Evolutionary conservation across 2,329 filamentous ascomycete species (phyloP), one percentile per base, ranked within the genome.

Genomic region (Aureobasidium musti): DNA sequence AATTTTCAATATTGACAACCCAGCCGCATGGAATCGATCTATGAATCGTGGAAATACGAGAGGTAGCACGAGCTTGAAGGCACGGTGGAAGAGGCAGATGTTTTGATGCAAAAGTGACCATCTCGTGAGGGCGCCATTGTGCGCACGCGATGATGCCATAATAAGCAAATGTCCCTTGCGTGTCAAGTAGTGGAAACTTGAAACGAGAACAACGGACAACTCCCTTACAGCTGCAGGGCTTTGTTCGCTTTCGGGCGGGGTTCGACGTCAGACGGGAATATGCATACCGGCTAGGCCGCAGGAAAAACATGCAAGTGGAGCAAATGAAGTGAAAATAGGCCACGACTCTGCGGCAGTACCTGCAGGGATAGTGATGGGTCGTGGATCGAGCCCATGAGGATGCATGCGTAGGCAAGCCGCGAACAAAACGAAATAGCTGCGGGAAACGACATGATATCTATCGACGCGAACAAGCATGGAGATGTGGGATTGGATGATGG

Each of bases 341-440:
- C 45, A 33, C 37, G 47, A 64, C 47, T 14, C n/a, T 54, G 49
- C 61, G 61, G 61, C 61, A 64, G 61, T 64, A 64, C 61, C 61
- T 64, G 61, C 61, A 64, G 61, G 61, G 61, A 64, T 64, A 54
- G 61, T 53, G 61, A 64, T 35, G 26, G 54, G 30, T 59, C 39
- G 28, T 43, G 21, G 61, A 54, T 53, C 49, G 47, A 49, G 61
- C 61, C 35, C 49, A 26, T 54, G 47, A 33, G 14, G 35, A 39
- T 39, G 61, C 47, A 49, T 26, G 28, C 57, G 59, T 39, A 39
- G n/a, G 33, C 59, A 49, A 35, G 59, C 59, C 21, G 26, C 45
- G 33, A 50, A 64, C 14, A 43, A 54, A 45, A 54, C 21, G n/a
- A 19, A 43, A 63, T 39, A 39, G 54, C 54, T 19, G 37, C 54